Percentiles rank a stretch among this genome's conserved stretches.
Conservation (phyloP, 2,329 filamentous ascomycete genomes). For the Byssothecium circinans region DNA sequence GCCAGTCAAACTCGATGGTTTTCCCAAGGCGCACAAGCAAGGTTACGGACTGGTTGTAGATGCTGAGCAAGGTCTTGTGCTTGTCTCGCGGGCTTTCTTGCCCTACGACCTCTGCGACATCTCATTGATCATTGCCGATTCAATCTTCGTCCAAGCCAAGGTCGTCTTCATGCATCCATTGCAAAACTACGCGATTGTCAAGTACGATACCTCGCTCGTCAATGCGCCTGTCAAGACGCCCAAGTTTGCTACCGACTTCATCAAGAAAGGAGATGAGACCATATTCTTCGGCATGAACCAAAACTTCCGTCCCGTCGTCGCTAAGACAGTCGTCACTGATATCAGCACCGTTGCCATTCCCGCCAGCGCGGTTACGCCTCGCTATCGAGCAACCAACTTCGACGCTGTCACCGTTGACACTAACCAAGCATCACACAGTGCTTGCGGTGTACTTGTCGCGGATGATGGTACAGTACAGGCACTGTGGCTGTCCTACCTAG, state of each 20-base stretch:
- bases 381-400: conserved; percentile 92
- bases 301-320: conserved; percentile 89
- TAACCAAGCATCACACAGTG: conserved; percentile 85
- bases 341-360: conserved; percentile 97
- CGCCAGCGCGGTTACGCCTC: conserved; percentile 84
- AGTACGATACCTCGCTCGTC: conserved; percentile 93
- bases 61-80: conserved; percentile 89
- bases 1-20: conserved; percentile 97
- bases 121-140: conserved; percentile 93
- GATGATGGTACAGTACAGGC: conserved; percentile 93
- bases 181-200: conserved; percentile 93
- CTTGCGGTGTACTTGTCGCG: conserved; percentile 86
- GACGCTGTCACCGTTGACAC: conserved; percentile 98
- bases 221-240: conserved; percentile 91
- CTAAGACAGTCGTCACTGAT: conserved; percentile 92
- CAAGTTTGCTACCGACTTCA: conserved; percentile 74
- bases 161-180: conserved; percentile 94
- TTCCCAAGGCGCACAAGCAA: conserved; percentile 89
- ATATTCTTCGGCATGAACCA: conserved; percentile 99
- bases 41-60: conserved; percentile 98
- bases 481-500: conserved; percentile 94
- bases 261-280: conserved; percentile 90
- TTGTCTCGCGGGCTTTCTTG: conserved; percentile 91
- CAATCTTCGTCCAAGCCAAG: conserved; percentile 90
- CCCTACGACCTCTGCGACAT: conserved; percentile 98